Evolutionary conservation across 306 rosid species (phyloP), one percentile per base, ranked within the genome.

Genomic region (Pterocarpus macrocarpus): DNA sequence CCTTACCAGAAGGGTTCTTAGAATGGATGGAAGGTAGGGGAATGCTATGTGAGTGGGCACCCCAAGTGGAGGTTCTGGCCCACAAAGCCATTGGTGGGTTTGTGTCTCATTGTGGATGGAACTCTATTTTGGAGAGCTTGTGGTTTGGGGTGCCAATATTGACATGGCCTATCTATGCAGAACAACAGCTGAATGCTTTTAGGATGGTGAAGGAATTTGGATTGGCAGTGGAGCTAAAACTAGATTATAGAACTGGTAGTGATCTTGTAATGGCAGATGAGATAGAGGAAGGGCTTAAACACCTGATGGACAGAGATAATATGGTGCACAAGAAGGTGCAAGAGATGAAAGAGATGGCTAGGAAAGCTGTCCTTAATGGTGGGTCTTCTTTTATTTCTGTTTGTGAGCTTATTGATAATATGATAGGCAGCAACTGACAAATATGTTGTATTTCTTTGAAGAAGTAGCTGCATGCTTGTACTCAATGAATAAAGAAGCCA

Each of bases 41-140:
- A 67, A 66, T 81, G 81, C 13, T 87, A 39, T 90, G 92, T 65
- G 92, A 70, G 52, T 88, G 94, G 97, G 92, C 28, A 22, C 28
- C 28, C 28, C 28, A 22, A 22, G 28, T 22, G 28, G 28, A 22
- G 28, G 28, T 22, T 86, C 52, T 90, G 74, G 71, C 81, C 0
- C 94, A 91, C 82, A 55, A 64, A 36, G 89, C 89, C 22, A 71
- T 80, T 11, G 85, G 84, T 36, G 90, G 94, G n/a, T 91, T 90
- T 57, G 80, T 91, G 7, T 88, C 90, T 4, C 97, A 88, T 52
- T 91, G 92, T 63, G 94, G 97, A 4, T 91, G 97, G 97, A 91
- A 90, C 64, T 91, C 94, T 7, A 47, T 85, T 33, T 45, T 89
- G 84, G 96, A 89, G 78, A 91, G 94, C 74, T 52, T 91, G 78